Conservation (phyloP, 2,329 filamentous ascomycete species). For the Alternaria brassicicola region DNA sequence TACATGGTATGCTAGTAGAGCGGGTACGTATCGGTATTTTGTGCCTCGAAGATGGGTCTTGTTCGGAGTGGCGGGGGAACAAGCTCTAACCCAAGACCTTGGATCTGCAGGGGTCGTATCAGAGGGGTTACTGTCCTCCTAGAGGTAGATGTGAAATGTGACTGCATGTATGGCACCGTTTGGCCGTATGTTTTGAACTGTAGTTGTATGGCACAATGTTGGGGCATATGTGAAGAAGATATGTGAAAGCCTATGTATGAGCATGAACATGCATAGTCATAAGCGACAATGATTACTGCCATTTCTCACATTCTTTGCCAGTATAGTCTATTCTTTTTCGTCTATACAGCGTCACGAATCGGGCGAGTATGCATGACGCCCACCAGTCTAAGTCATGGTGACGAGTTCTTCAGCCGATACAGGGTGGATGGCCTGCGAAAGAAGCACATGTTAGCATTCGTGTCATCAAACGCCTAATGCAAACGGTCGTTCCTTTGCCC, state of each 20-base stretch:
- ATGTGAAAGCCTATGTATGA: not conserved
- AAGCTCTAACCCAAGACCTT: slow-evolving; percentile 9
- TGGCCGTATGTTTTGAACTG: not conserved
- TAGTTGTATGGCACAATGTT: not conserved
- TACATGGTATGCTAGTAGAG: not conserved
- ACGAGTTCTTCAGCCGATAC: slow-evolving; percentile 49
- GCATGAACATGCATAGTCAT: not conserved
- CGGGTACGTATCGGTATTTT: not conserved
- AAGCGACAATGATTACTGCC: not conserved
- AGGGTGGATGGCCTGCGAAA: slow-evolving; percentile 44
- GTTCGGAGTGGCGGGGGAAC: not conserved
- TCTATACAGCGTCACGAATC: not conserved
- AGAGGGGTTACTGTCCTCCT: not conserved
- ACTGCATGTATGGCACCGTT: not conserved
- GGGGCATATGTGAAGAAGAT: not conserved
- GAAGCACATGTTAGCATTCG: slow-evolving; percentile 12
- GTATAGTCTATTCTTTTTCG: not conserved
- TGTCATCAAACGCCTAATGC: not conserved
- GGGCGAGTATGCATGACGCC: not conserved
- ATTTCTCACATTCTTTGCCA: slow-evolving; percentile 2
- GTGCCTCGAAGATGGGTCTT: not conserved
- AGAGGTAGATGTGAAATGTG: not conserved
- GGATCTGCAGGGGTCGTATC: not conserved
- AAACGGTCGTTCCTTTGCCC: not conserved
- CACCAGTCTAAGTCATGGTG: slow-evolving; percentile 15